A percentile compares a stretch with the other conserved stretches of the same genome.
These are phyloP conservation scores for Trichoderma parareesei DNA, from an alignment of 495 filamentous ascomycete genomes.

Conservation along the genomic window DNA sequence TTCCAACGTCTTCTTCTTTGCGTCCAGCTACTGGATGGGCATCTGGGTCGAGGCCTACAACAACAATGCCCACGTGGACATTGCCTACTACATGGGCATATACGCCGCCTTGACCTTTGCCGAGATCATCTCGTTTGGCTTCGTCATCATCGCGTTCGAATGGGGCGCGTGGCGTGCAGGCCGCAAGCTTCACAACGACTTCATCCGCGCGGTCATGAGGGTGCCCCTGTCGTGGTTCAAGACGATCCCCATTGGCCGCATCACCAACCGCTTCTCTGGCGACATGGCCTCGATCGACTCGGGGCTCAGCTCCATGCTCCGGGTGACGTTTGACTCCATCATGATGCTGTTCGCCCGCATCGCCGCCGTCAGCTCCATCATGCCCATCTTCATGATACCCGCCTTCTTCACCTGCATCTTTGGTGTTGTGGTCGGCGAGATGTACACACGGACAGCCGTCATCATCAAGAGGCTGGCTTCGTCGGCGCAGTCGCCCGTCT, in stretches of 20 bases:
- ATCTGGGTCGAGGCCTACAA: conserved; percentile 46
- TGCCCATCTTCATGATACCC: conserved; percentile 42
- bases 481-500: conserved; percentile 40
- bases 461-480: conserved; percentile 35
- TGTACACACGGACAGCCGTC: conserved; percentile 42
- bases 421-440: conserved; percentile 38
- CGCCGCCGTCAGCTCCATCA: conserved; percentile 38
- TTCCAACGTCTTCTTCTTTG: conserved; percentile 22
- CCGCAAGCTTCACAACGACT: conserved; percentile 34
- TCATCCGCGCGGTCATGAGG: conserved; percentile 37
- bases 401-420: conserved; percentile 32
- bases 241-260: conserved; percentile 45
- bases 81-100: conserved; percentile 31
- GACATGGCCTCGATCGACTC: conserved; percentile 41
- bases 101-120: conserved; percentile 27
- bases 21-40: conserved; percentile 32
- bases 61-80: conserved; percentile 23
- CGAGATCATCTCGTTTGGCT: conserved; percentile 23
- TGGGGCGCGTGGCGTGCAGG: conserved; percentile 39
- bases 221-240: conserved; percentile 49
- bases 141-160: conserved; percentile 28
- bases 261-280: conserved; percentile 48
- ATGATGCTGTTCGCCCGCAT: conserved; percentile 35
- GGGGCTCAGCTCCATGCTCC: conserved; percentile 30
- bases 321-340: conserved; percentile 27